Conservation (phyloP, 2,329 filamentous ascomycete species). For the Sarocladiaceae sp. region DNA sequence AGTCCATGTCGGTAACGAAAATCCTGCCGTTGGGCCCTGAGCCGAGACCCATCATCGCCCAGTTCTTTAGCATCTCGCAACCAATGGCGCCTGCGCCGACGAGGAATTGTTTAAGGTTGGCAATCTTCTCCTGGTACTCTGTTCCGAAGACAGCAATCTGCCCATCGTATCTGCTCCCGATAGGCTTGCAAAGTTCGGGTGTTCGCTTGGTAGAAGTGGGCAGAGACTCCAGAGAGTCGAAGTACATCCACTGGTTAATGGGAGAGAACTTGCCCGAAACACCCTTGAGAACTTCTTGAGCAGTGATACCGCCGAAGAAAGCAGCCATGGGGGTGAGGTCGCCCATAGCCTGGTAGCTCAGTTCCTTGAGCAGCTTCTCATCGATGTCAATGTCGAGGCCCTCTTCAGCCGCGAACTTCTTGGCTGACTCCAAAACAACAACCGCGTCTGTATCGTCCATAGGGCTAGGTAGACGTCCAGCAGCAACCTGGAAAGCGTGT, state of each 20-base stretch:
- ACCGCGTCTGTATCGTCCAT: conserved; percentile 80
- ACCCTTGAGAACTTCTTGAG: conserved; percentile 93
- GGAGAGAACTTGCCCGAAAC: conserved; percentile 97
- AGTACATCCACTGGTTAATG: conserved; percentile 94
- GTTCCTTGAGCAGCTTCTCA: conserved; percentile 85
- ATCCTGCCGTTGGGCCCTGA: conserved; percentile 85
- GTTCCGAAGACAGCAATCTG: conserved; percentile 94
- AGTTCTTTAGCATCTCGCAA: conserved; percentile 99
- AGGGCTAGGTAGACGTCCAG: conserved; percentile 71
- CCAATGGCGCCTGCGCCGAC: conserved; percentile 96
- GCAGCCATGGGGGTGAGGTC: conserved; percentile 90
- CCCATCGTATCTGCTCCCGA: conserved; percentile 84
- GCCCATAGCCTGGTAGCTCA: conserved; percentile 89
- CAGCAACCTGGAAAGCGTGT: conserved; percentile 72
- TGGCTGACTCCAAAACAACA: conserved; percentile 68
- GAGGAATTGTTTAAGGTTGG: conserved; percentile 85
- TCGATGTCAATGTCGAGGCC: conserved; percentile 67
- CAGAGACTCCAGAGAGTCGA: conserved; percentile 94
- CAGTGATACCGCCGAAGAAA: conserved; percentile 87
- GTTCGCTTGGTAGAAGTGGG: conserved; percentile 68
- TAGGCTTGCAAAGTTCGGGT: conserved; percentile 81
- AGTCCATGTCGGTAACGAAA: conserved; percentile 93
- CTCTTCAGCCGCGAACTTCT: conserved; percentile 66
- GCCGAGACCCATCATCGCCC: conserved; percentile 96
- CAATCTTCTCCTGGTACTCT: conserved; percentile 89